phyloP scores from a whole-genome alignment of 805 yeast genomes.

The Starmerella vitae region DNA sequence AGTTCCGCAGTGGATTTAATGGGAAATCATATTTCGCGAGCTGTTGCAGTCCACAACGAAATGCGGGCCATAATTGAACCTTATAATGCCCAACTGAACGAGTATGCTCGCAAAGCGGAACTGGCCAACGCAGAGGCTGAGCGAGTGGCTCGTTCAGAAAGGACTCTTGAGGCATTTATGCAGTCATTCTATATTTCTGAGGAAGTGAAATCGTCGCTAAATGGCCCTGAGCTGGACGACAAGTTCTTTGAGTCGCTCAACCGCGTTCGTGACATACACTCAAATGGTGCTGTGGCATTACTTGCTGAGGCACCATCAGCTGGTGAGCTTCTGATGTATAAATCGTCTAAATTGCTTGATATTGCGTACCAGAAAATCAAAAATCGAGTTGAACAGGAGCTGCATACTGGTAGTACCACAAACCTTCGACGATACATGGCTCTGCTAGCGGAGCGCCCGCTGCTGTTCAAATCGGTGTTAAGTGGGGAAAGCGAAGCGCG shows the following conservation, averaged over 20 bases:
- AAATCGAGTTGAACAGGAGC: slow-evolving; percentile 28
- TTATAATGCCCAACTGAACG: slow-evolving; percentile 20
- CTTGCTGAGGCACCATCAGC: slow-evolving; percentile 42
- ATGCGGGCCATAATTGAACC: slow-evolving; percentile 19
- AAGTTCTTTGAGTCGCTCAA: slow-evolving; percentile 48
- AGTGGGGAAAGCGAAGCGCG: slow-evolving; percentile 55
- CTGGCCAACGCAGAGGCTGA: slow-evolving; percentile 20
- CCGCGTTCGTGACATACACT: slow-evolving; percentile 51
- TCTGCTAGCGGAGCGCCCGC: slow-evolving; percentile 28
- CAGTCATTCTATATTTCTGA: slow-evolving; percentile 54
- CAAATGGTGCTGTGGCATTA: slow-evolving; percentile 48
- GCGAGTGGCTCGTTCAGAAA: slow-evolving; percentile 19
- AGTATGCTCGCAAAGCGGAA: slow-evolving; percentile 23
- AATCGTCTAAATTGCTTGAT: slow-evolving; percentile 35
- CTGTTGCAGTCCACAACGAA: slow-evolving; percentile 14
- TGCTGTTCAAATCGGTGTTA: slow-evolving; percentile 43
- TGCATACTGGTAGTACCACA: slow-evolving; percentile 8
- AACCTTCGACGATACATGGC: slow-evolving; percentile 15
- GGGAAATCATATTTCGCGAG: slow-evolving; percentile 17
- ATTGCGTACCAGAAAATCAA: slow-evolving; percentile 43
- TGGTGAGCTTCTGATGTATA: slow-evolving; percentile 29
- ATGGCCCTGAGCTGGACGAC: slow-evolving; percentile 27
- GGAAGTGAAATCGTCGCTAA: slow-evolving; percentile 51
- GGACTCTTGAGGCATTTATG: slow-evolving; percentile 30
- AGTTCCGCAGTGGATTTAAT: slow-evolving; percentile 22